Base-by-base conservation (phyloP, 139 green algal genomes). In the Chlamydomonas incerta region DNA sequence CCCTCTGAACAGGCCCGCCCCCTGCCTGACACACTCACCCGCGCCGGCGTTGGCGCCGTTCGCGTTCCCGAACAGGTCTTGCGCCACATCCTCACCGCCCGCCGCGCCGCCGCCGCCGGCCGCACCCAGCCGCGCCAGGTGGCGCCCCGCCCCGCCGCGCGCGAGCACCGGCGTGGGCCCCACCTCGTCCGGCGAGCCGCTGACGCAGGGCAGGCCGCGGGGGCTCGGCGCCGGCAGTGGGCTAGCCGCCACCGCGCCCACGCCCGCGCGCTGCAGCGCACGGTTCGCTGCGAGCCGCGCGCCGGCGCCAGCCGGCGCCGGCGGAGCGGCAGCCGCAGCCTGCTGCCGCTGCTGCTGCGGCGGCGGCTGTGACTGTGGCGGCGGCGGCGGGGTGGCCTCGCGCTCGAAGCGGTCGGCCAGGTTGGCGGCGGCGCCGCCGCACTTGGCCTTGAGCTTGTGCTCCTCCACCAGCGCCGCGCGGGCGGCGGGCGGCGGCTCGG, bases 161-260 rank as follows among this genome's bases (percentile, higher is more conserved):
- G 63, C 76, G n/a, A 65, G 62, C 76, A 83, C 33, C 15, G 76
- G 76, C 62, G 76, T 83, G 21, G 76, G 76, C 17, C 76, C 76
- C 37, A 83, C 62, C 62, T 83, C 76, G 26, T 62, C 55, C 3
- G 76, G 46, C 24, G 76, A 83, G 28, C n/a, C 37, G 0, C 60
- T 73, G 5, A 15, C 1, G 60, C 41, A 37, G 29, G 76, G 37
- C 9, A 28, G 57, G 23, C 58, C 58, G 26, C 4, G 21, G 10
- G 58, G 34, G 28, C 74, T 60, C 6, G 63, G 23, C 63, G 63
- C 63, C 63, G 63, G 31, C 14, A 21, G 29, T 2, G n/a, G 33
- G 35, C 69, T 46, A 29, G 72, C 26, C 3, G 62, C 76, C 33
- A 37, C 76, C 8, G 8, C 35, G 34, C 57, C 76, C 28, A 28